Evolutionary conservation across 306 rosid genomes (phyloP), one percentile per base, ranked within the genome.

Genomic region (Vigna hirtella): DNA sequence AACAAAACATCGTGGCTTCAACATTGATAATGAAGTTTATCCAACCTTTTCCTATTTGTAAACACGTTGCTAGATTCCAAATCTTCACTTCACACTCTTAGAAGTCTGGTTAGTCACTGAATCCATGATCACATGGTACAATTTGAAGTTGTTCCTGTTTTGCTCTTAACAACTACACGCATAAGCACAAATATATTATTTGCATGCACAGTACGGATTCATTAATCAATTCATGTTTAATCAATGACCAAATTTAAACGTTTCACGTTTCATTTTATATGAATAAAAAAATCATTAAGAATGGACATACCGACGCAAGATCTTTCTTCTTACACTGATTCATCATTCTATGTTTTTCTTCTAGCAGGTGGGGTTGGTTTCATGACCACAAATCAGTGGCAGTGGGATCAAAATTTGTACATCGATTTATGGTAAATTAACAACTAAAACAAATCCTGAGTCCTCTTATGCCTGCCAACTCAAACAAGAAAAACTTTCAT

Each of bases 341-440:
- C 66, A 82, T 77, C 82, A 45, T 45, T 68, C 65, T n/a, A 2
- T 69, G 3, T 30, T 71, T 71, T 83, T 77, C 77, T 49, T 58
- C 61, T 9, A 49, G 77, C 68, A 66, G 83, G 80, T 83, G 55
- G 80, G 72, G 51, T 78, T 78, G 73, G 83, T 78, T 83, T 78
- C 70, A 28, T 47, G 8, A 8, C 28, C 61, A 62, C 53, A 48
- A 66, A 65, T 47, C 59, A 72, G 69, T 72, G 59, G 30, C 57
- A 13, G 65, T 24, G 72, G 75, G 14, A 65, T 24, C 12, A 36
- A 4, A 77, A 63, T 70, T 52, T 70, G 70, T 55, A 24, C 30
- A 0, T 16, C 9, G 53, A 38, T 50, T 55, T 47, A 2, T 55
- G n/a, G 24, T 22, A 20, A 36, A 12, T 30, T 22, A 26, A 57